Evolutionary conservation across 2,329 filamentous ascomycete species (phyloP).

Genomic region (Atkinsonella hypoxylon): DNA sequence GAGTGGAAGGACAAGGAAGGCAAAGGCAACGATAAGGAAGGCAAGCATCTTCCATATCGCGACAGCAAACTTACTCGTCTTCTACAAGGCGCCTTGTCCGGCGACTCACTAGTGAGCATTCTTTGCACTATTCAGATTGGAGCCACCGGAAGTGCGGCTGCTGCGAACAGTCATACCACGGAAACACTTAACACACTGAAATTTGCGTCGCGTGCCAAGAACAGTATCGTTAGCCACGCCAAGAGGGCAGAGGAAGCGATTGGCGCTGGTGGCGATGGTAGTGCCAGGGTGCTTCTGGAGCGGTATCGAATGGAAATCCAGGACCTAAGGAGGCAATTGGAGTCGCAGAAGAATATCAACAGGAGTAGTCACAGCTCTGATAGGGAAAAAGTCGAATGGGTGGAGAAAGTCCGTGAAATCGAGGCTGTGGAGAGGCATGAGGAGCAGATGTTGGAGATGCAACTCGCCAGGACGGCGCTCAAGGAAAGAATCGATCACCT

Average conservation of each 20-base stretch:
- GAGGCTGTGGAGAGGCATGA: slow-evolving; percentile 82
- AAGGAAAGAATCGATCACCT: slow-evolving; percentile 97
- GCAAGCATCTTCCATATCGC: slow-evolving; percentile 87
- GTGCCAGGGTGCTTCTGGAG: slow-evolving; percentile 77
- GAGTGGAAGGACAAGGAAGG: slow-evolving; percentile 74
- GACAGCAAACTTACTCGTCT: slow-evolving; percentile 95
- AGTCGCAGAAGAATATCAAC: slow-evolving; percentile 62
- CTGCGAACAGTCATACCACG: slow-evolving; percentile 61
- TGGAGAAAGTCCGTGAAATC: slow-evolving; percentile 61
- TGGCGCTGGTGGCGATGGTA: slow-evolving; percentile 68
- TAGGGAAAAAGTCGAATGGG: slow-evolving; percentile 50
- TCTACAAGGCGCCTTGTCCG: slow-evolving; percentile 83
- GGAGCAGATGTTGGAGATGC: slow-evolving; percentile 98
- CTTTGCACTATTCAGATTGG: slow-evolving; percentile 92
- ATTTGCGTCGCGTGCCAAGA: slow-evolving; percentile 92
- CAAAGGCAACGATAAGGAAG: slow-evolving; percentile 64
- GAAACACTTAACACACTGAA: slow-evolving; percentile 96
- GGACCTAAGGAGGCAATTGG: slow-evolving; percentile 68
- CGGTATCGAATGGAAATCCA: slow-evolving; percentile 89
- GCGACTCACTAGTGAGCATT: slow-evolving; percentile 91
- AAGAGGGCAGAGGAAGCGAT: slow-evolving; percentile 89
- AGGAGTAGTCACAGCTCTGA: slow-evolving; percentile 47
- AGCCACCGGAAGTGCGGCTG: slow-evolving; percentile 57
- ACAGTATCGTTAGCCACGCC: slow-evolving; percentile 93
- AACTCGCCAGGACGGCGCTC: slow-evolving; percentile 83